These are phyloP conservation scores for Scedosporium boydii DNA, from an alignment of 2,329 filamentous ascomycete genomes.

Conservation along the genomic window DNA sequence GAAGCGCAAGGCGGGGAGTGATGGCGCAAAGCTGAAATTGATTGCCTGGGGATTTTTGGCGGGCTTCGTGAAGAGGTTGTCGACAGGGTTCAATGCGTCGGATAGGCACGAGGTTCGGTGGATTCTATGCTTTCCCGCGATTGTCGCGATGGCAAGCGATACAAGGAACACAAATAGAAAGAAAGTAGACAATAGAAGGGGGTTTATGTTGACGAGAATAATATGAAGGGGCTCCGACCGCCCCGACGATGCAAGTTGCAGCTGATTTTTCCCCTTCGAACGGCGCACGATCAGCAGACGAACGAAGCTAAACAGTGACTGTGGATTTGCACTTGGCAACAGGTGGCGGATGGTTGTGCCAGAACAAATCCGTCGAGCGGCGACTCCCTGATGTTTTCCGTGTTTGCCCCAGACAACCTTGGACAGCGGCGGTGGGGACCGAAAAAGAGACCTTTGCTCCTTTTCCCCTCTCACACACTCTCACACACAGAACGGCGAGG, in stretches of 20 bases:
- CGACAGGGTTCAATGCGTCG: neutral
- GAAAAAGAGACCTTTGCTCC: neutral
- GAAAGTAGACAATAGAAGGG: neutral
- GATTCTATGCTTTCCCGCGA: neutral
- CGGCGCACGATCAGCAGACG: neutral
- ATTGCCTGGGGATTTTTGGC: neutral
- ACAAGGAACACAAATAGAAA: neutral
- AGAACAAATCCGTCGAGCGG: neutral
- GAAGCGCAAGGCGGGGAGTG: neutral
- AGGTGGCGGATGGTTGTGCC: neutral
- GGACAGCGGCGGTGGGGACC: neutral
- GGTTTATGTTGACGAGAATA: neutral
- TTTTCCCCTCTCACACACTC: neutral
- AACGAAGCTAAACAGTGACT: neutral
- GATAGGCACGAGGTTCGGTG: neutral
- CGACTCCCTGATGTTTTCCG: neutral
- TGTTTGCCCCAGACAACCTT: neutral
- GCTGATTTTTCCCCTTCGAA: slow-evolving; percentile 2
- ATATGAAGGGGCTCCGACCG: neutral
- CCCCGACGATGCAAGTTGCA: neutral
- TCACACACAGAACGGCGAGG: neutral
- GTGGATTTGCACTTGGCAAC: neutral
- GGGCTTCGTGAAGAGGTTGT: neutral
- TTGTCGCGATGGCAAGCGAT: neutral
- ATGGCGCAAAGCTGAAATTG: neutral